These are phyloP conservation scores for Staphylotrichum longicolle DNA, from an alignment of 495 filamentous ascomycete genomes.

Conservation along the genomic window DNA sequence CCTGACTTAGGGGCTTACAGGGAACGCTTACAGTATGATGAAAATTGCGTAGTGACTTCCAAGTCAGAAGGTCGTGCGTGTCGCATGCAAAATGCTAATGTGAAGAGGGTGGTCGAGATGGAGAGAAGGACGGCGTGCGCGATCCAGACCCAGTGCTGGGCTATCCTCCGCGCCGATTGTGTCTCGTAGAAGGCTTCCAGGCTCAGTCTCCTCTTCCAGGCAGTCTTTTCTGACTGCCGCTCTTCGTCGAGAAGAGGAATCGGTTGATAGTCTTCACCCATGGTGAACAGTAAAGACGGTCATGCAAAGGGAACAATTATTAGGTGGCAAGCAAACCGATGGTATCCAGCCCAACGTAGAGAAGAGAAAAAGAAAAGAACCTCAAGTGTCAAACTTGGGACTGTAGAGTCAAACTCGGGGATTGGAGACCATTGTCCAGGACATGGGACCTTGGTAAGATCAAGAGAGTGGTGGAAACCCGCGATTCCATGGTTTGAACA, in stretches of 20 bases:
- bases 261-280: slow-evolving; percentile 5
- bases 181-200: not conserved
- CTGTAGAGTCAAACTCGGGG: no score
- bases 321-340: not conserved
- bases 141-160: slow-evolving; percentile 8
- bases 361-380: no score
- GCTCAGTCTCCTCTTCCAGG: not conserved
- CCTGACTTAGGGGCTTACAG: not conserved
- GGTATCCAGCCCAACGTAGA: no score
- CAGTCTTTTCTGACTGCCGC: not conserved
- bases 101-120: slow-evolving; percentile 7
- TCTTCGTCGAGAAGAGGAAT: slow-evolving; percentile 6
- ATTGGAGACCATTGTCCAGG: no score
- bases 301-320: not conserved
- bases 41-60: not conserved
- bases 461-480: no score
- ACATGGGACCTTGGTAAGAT: no score
- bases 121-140: slow-evolving; percentile 2
- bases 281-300: not conserved
- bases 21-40: not conserved
- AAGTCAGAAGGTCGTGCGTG: not conserved
- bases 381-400: no score
- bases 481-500: no score
- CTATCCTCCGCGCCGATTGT: not conserved
- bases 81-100: slow-evolving; percentile 3